Percentiles rank a stretch among this genome's conserved stretches.
These are phyloP conservation scores for Gorgonomyces haynaldii DNA, from an alignment of 192 early-diverging fungal species.

Conservation along the genomic window DNA sequence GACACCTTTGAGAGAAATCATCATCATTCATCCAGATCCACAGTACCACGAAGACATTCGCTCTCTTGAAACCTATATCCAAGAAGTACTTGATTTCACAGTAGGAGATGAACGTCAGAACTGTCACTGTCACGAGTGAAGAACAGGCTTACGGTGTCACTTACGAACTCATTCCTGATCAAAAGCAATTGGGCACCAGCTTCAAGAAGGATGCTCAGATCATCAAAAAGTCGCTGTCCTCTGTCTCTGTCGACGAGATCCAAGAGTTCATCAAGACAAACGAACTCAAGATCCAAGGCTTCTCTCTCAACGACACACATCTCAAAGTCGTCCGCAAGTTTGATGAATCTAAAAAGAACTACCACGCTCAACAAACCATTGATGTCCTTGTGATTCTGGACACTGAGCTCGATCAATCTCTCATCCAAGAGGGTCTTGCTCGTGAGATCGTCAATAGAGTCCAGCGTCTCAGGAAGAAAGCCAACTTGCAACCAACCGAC, in stretches of 20 bases:
- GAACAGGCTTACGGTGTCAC: conserved; percentile 87
- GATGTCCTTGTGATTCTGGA: conserved; percentile 85
- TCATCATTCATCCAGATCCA: conserved; percentile 77
- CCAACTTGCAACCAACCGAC: conserved; percentile 75
- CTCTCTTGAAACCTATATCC: conserved; percentile 73
- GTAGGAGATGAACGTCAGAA: conserved; percentile 87
- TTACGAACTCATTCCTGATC: conserved; percentile 85
- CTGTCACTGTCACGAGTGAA: conserved; percentile 75
- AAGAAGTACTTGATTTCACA: no score
- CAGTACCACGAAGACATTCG: conserved; percentile 82
- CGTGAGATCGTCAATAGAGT: conserved; percentile 95
- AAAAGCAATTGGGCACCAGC: conserved; percentile 76
- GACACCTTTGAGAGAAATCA: conserved; percentile 83
- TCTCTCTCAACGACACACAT: conserved; percentile 69
- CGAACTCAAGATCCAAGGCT: conserved; percentile 65
- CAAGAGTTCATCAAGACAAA: conserved; percentile 63
- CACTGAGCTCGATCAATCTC: conserved; percentile 60
- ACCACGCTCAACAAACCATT: conserved; percentile 66
- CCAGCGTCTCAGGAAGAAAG: conserved; percentile 92
- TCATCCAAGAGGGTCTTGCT: conserved; percentile 82
- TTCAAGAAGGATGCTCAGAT: conserved; percentile 79
- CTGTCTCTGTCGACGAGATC: conserved; percentile 62
- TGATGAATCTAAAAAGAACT: conserved; percentile 52
- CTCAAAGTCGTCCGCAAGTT: conserved; percentile 74
- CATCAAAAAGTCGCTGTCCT: conserved; percentile 73